Percentiles rank a stretch among this genome's conserved stretches.
Evolutionary conservation across 2,329 filamentous ascomycete species (phyloP).

Genomic region (Pestalotiopsis sp.): DNA sequence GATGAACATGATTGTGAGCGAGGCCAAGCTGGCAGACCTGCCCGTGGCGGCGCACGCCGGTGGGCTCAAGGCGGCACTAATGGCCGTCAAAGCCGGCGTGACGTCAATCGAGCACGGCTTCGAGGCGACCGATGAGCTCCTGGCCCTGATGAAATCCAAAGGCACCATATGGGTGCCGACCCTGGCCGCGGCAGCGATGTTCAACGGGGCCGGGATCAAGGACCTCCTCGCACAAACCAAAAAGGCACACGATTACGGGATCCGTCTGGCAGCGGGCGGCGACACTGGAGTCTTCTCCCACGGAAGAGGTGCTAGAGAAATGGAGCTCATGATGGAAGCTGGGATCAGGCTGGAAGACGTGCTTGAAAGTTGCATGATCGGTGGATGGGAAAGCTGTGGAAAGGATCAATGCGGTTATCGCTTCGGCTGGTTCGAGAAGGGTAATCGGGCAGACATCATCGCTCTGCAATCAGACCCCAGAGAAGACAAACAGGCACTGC

Average conservation of each 20-base stretch:
- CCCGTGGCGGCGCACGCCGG: constrained; percentile 48
- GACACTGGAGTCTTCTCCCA: constrained; percentile 58
- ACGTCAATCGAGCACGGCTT: constrained; percentile 50
- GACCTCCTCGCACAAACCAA: constrained; percentile 41
- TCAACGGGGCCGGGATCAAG: constrained; percentile 28
- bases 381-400: constrained; percentile 59
- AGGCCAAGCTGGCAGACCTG: constrained; percentile 42
- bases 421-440: constrained; percentile 55
- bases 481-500: constrained; percentile 41
- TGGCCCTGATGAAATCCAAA: constrained; percentile 46
- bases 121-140: constrained; percentile 39
- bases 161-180: constrained; percentile 55
- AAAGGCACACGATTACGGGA: constrained; percentile 46
- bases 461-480: constrained; percentile 48
- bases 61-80: constrained; percentile 43
- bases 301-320: constrained; percentile 53
- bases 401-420: constrained; percentile 50
- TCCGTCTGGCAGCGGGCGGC: constrained; percentile 54
- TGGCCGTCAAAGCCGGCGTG: constrained; percentile 49
- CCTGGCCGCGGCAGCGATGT: constrained; percentile 45
- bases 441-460: constrained; percentile 53
- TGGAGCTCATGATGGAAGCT: constrained; percentile 55
- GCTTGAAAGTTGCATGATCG: constrained; percentile 50
- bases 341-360: constrained; percentile 53
- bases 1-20: constrained; percentile 51